Evolutionary conservation across 2,329 filamentous ascomycete genomes (phyloP), one percentile per base, ranked within the genome.

Genomic region (Geosmithia putterillii): DNA sequence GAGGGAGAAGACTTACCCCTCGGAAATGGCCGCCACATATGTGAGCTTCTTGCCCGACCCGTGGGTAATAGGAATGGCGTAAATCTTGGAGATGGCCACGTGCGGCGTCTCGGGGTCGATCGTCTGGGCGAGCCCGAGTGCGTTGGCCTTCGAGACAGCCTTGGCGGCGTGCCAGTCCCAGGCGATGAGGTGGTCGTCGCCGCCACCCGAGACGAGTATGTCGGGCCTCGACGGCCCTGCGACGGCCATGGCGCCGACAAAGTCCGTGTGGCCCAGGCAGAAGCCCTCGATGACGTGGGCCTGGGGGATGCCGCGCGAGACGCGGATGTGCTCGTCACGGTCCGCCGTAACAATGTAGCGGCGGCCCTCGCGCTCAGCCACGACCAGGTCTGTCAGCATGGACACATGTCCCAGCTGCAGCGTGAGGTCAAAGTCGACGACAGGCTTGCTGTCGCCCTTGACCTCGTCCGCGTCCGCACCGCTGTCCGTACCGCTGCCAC

Each of bases 361-460:
- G 22, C 59, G 58, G 20, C 52, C 59, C 28, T 32, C 64, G 48
- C 50, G 69, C 57, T 55, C 65, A 6, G 70, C 71, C 37, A 78
- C 68, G 2, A 69, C 61, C 42, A 95, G 59, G 54, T 86, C 81
- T 2, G 89, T 95, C 41, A 98, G 76, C 77, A 96, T 85, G 1
- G 90, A 95, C 14, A 98, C 92, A 62, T 98, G 92, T 12, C 92
- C 92, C 1, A 98, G 76, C 7, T 95, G 69, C 1, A 95, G 69
- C 34, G 81, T 76, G 52, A 87, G 77, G 52, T 87, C 81, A 57
- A 94, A 94, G 28, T 9, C 10, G 7, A 12, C 10, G 28, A 12
- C 10, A 4, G 5, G 5, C 10, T 14, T 14, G 10, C 10, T 32
- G 10, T 14, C 28, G 6, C 23, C 23, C 23, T 25, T 10, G 23